phyloP scores from a whole-genome alignment of 1,139 yeast genomes.

The Zygosaccharomyces pseudobailii region DNA sequence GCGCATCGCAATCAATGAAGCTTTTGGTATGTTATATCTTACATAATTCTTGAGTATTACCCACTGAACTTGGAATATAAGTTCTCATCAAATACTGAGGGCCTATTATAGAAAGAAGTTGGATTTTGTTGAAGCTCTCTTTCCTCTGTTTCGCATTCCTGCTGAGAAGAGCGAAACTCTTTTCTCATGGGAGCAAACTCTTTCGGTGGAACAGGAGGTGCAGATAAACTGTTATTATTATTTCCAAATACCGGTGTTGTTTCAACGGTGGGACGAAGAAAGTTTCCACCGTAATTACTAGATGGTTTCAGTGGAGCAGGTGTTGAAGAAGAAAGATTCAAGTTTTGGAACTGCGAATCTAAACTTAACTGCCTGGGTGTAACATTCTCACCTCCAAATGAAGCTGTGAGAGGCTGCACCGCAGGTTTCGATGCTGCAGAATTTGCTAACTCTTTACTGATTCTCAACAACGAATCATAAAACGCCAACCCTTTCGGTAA shows the following conservation, averaged over 20 bases:
- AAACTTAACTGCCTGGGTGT: not conserved
- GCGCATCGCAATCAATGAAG: not conserved
- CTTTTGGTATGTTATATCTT: too few species aligned
- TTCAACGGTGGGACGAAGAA: not conserved
- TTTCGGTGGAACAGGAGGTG: slow-evolving; percentile 28
- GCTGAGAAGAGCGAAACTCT: slow-evolving; percentile 9
- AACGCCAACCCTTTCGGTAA: slow-evolving; percentile 56
- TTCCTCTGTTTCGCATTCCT: slow-evolving; percentile 20
- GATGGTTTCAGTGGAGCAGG: slow-evolving; percentile 7
- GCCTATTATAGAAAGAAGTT: slow-evolving; percentile 40
- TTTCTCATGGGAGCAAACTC: slow-evolving; percentile 12
- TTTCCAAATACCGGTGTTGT: slow-evolving; percentile 1
- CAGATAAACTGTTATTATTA: slow-evolving; percentile 1
- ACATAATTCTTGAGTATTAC: not conserved
- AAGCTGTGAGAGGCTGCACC: not conserved
- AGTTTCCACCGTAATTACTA: slow-evolving; percentile 3
- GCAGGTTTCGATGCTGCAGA: not conserved
- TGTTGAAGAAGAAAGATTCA: not conserved
- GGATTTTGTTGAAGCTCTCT: slow-evolving; percentile 28
- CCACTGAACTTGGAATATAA: slow-evolving; percentile 40
- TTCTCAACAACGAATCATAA: slow-evolving; percentile 51
- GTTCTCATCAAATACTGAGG: slow-evolving; percentile 44
- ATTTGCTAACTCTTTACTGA: slow-evolving; percentile 33
- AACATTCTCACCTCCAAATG: not conserved
- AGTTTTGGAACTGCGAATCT: not conserved